Conservation (phyloP, 805 yeast genomes). For the Metschnikowia anglica region DNA sequence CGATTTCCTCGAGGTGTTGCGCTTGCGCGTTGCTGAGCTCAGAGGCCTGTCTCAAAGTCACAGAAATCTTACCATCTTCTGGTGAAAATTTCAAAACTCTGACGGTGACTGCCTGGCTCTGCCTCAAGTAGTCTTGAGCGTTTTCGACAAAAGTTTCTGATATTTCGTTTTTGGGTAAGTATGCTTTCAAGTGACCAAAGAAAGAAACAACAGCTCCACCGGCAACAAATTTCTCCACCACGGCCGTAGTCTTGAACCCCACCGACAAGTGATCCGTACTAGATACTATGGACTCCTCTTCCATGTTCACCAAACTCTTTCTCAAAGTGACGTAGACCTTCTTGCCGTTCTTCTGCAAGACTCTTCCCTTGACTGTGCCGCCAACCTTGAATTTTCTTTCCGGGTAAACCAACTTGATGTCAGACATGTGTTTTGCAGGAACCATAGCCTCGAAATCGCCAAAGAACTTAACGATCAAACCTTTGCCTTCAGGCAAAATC, state of each 20-base stretch:
- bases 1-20: constrained; percentile 45
- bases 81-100: constrained; percentile 59
- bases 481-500: constrained; percentile 55
- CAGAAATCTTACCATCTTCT: constrained; percentile 55
- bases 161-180: constrained; percentile 82
- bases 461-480: constrained; percentile 65
- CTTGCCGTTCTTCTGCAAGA: constrained; percentile 51
- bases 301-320: constrained; percentile 74
- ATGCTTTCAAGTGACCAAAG: constrained; percentile 76
- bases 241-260: constrained; percentile 63
- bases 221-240: constrained; percentile 67
- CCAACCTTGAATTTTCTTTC: constrained; percentile 91
- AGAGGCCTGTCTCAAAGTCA: constrained; percentile 69
- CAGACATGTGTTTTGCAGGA: constrained; percentile 75
- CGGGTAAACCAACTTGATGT: constrained; percentile 79
- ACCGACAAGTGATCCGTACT: constrained; percentile 38
- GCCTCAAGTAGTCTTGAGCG: constrained; percentile 72
- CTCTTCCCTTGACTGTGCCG: constrained; percentile 72
- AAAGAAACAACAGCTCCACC: constrained; percentile 83
- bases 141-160: constrained; percentile 81
- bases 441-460: constrained; percentile 74
- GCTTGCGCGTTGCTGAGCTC: constrained; percentile 49
- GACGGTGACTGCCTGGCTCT: constrained; percentile 81
- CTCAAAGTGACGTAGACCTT: constrained; percentile 69
- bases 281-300: constrained; percentile 51